Conservation (phyloP, 176 grass and related monocot genomes). For the Alopecurus myosuroides region DNA sequence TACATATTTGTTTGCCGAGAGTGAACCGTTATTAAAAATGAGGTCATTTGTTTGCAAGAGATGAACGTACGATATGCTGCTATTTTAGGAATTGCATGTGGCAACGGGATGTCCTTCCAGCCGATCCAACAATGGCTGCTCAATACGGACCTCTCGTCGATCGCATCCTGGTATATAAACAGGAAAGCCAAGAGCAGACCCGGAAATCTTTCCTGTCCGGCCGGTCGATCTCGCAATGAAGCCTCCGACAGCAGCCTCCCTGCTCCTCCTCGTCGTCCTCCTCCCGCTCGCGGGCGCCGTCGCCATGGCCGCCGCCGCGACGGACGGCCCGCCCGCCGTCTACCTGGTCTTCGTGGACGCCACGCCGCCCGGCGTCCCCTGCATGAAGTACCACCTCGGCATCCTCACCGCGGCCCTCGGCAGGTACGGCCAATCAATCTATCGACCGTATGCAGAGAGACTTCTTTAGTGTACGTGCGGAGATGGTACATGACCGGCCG, state of each 20-base stretch:
- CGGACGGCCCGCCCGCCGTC: background rate
- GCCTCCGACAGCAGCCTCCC: background rate
- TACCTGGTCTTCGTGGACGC: slow-evolving; percentile 38
- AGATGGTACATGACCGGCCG: no score
- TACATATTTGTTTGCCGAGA: no score
- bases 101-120: background rate
- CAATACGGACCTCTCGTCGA: background rate
- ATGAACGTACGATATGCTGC: background rate
- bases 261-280: background rate
- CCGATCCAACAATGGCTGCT: background rate
- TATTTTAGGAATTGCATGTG: background rate
- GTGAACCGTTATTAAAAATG: no score
- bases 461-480: no score
- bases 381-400: slow-evolving; percentile 34
- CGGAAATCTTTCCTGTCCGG: background rate
- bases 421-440: background rate
- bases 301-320: background rate
- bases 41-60: no score
- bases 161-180: background rate
- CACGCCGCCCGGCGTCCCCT: slow-evolving; percentile 8
- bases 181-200: background rate
- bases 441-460: no score
- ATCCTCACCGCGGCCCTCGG: slow-evolving; percentile 42
- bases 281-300: background rate
- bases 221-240: slow-evolving; percentile 12